Evolutionary conservation across 192 early-diverging fungal genomes (phyloP), one percentile per base, ranked within the genome.

Genomic region (Ramicandelaber brevisporus): DNA sequence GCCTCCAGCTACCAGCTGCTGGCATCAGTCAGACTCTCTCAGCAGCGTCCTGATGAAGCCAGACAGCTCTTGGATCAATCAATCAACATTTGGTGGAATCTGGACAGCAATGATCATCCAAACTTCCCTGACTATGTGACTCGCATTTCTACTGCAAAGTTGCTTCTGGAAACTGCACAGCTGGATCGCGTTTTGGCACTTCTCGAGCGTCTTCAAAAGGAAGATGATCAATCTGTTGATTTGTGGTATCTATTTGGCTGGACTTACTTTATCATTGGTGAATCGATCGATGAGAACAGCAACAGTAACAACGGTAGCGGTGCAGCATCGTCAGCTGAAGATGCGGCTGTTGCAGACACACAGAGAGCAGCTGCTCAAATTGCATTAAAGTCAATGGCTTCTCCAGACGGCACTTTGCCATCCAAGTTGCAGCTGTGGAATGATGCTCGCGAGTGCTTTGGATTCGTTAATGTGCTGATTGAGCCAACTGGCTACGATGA

Each of bases 181-280:
- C 68, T 73, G 44, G 70, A 69, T 12, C 57, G 64, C n/a, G 82
- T 86, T 8, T 64, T 88, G 13, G 53, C 35, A 4, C 61, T 93
- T 1, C 46, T 98, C 23, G 72, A 83, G 39, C 61, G 63, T 12
- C 53, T 78, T 34, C 69, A 78, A 46, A 64, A 73, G 33, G 86
- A 98, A 41, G 73, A 93, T 53, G 92, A 98, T 47, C 70, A 89
- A 42, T 72, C 66, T 19, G 65, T 82, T 4, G 86, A 98, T 44
- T 42, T 68, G 19, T 93, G 84, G 79, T 98, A 98, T 50, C 62
- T 98, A 29, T 89, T 73, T 57, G 83, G 86, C 20, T 98, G 80
- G 80, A 69, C 72, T 21, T 86, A 90, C 37, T 78, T 77, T 35
- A 59, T 70, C n/a, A n/a, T n/a, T n/a, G n/a, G 38, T 55, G 72